Conservation (phyloP, 2,329 filamentous ascomycete species). For the Fonsecaea pedrosoi region DNA sequence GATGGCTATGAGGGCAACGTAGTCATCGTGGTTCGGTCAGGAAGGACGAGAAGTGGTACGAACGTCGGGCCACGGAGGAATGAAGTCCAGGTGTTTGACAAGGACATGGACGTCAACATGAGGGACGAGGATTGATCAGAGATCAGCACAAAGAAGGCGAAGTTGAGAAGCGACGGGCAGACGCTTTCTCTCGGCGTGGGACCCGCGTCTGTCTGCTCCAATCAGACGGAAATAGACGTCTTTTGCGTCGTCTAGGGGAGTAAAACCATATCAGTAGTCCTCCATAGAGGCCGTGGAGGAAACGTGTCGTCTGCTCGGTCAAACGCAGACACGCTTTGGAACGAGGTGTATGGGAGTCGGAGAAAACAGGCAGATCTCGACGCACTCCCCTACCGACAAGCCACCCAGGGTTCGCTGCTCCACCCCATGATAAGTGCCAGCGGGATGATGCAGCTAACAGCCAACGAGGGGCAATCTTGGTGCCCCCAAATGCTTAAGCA, state of each 20-base stretch:
- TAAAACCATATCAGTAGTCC: slow-evolving; percentile 18
- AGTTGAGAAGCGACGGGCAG: not conserved
- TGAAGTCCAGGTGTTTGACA: slow-evolving; percentile 16
- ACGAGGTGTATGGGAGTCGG: slow-evolving; percentile 24
- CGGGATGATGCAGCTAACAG: slow-evolving; percentile 18
- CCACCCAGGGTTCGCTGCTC: slow-evolving; percentile 9
- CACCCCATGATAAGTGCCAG: slow-evolving; percentile 15
- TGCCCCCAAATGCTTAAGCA: slow-evolving; percentile 4
- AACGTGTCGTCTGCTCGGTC: slow-evolving; percentile 18
- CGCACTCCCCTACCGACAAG: not conserved
- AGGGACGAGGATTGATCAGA: slow-evolving; percentile 6
- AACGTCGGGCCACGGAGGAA: slow-evolving; percentile 1
- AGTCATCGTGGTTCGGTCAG: slow-evolving; percentile 20
- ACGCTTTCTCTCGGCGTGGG: not conserved
- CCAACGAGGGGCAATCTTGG: slow-evolving; percentile 18
- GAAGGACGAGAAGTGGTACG: not conserved
- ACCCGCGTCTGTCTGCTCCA: slow-evolving; percentile 13
- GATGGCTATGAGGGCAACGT: slow-evolving; percentile 14
- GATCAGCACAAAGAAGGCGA: slow-evolving; percentile 15
- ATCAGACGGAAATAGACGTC: slow-evolving; percentile 9
- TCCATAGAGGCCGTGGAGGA: not conserved
- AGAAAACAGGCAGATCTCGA: slow-evolving; percentile 32
- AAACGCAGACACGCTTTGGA: slow-evolving; percentile 21
- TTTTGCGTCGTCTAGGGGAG: slow-evolving; percentile 2
- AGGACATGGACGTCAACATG: slow-evolving; percentile 20